Evolutionary conservation across 257 asterid species (phyloP).

Genomic region (Salvia splendens): DNA sequence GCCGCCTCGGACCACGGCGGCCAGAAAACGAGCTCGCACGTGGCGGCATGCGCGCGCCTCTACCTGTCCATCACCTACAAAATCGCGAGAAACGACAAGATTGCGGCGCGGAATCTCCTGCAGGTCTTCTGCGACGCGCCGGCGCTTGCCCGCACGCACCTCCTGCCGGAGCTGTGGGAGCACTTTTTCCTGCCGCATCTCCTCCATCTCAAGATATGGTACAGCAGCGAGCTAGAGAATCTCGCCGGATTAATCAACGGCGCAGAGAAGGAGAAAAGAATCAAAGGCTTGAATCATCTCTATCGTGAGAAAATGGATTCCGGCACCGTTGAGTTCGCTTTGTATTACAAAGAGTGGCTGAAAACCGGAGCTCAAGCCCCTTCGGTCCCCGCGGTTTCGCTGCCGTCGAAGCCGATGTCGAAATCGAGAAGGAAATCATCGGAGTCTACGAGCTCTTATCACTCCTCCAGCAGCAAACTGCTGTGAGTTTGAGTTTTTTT

Average conservation of each 20-base stretch:
- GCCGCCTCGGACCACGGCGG: slow-evolving; percentile 33
- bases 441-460: slow-evolving; percentile 47
- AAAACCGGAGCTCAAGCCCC: slow-evolving; percentile 70
- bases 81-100: slow-evolving; percentile 51
- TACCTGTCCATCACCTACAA: slow-evolving; percentile 69
- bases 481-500: slow-evolving; percentile 49
- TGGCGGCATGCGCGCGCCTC: slow-evolving; percentile 70
- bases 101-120: slow-evolving; percentile 62
- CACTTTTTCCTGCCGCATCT: slow-evolving; percentile 84
- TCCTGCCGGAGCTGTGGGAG: slow-evolving; percentile 80
- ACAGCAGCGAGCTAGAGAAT: slow-evolving; percentile 51
- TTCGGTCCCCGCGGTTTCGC: slow-evolving; percentile 60
- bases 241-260: slow-evolving; percentile 36
- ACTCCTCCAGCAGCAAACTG: slow-evolving; percentile 44
- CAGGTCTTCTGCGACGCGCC: slow-evolving; percentile 67
- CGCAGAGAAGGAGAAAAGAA: slow-evolving; percentile 41
- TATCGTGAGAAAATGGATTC: slow-evolving; percentile 61
- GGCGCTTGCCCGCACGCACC: slow-evolving; percentile 58
- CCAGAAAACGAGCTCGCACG: slow-evolving; percentile 37
- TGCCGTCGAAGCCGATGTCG: slow-evolving; percentile 40
- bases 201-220: slow-evolving; percentile 87
- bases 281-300: slow-evolving; percentile 47
- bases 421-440: slow-evolving; percentile 56
- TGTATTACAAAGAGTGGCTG: slow-evolving; percentile 76
- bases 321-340: slow-evolving; percentile 66